phyloP scores from a whole-genome alignment of 331 rosid species.

The Rhamnella rubrinervis region DNA sequence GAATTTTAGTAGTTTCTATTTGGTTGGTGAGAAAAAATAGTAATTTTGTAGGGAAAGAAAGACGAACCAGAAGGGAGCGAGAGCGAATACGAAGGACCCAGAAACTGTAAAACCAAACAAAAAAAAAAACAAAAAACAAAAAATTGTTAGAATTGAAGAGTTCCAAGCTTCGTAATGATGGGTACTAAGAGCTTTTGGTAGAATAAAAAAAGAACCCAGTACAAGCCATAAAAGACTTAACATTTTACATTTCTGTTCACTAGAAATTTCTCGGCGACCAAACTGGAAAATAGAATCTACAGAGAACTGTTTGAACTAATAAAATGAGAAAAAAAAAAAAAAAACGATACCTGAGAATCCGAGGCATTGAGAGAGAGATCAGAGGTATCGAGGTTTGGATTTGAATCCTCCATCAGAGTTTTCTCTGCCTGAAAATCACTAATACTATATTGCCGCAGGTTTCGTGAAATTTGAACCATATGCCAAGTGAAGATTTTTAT shows the following conservation, averaged over 20 bases:
- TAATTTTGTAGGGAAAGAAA: background rate
- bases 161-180: background rate
- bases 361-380: constrained; percentile 14
- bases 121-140: background rate
- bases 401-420: constrained; percentile 42
- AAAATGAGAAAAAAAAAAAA: background rate
- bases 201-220: background rate
- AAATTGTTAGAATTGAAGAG: constrained; percentile 10
- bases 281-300: background rate
- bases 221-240: background rate
- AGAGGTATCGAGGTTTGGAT: constrained; percentile 15
- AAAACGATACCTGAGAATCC: constrained; percentile 50
- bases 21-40: constrained; percentile 9
- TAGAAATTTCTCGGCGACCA: constrained; percentile 24
- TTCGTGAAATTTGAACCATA: no score
- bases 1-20: background rate
- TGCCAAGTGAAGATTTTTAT: no score
- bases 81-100: constrained; percentile 24
- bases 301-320: background rate
- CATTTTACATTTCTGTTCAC: background rate
- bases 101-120: constrained; percentile 34
- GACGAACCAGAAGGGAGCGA: constrained; percentile 62
- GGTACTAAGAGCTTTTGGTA: background rate
- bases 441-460: no score
- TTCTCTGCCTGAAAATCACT: background rate